Evolutionary conservation across 768 basidiomycete species (phyloP).

Genomic region (Lyophyllum decastes): DNA sequence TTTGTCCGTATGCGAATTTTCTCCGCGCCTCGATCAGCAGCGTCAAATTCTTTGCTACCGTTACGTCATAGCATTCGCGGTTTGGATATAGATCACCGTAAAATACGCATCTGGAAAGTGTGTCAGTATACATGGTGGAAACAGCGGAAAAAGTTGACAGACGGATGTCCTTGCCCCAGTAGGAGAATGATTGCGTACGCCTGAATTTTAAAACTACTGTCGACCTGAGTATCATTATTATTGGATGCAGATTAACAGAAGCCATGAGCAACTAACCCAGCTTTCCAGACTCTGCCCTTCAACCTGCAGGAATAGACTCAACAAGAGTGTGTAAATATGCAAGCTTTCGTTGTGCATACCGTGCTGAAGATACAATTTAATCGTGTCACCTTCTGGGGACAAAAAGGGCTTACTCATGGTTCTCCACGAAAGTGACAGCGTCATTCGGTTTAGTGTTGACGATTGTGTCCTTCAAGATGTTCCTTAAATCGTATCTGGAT

Average conservation of each 20-base stretch:
- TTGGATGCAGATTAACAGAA: neutral
- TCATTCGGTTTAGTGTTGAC: slow-evolving; percentile 70
- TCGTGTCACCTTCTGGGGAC: neutral
- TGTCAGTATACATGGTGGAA: neutral
- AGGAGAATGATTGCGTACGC: slow-evolving; percentile 83
- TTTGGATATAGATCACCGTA: slow-evolving; percentile 83
- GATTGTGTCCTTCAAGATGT: slow-evolving; percentile 69
- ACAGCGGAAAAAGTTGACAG: slow-evolving; percentile 27
- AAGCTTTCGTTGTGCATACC: slow-evolving; percentile 37
- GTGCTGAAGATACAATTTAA: slow-evolving; percentile 46
- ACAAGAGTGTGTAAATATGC: neutral
- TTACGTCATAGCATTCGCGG: slow-evolving; percentile 64
- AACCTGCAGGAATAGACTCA: slow-evolving; percentile 32
- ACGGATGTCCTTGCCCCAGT: slow-evolving; percentile 74
- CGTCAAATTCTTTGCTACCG: slow-evolving; percentile 49
- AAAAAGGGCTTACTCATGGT: slow-evolving; percentile 69
- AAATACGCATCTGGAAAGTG: slow-evolving; percentile 71
- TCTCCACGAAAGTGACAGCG: slow-evolving; percentile 90
- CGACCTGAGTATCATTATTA: slow-evolving; percentile 48
- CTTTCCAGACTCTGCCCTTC: slow-evolving; percentile 78
- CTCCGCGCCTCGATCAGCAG: slow-evolving; percentile 63
- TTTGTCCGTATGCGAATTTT: slow-evolving; percentile 65
- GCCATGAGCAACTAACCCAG: slow-evolving; percentile 54
- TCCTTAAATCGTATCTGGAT: slow-evolving; percentile 72
- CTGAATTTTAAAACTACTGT: slow-evolving; percentile 70